These are phyloP conservation scores for Amylocarpus encephaloides DNA, from an alignment of 2,329 filamentous ascomycete species.

Conservation along the genomic window DNA sequence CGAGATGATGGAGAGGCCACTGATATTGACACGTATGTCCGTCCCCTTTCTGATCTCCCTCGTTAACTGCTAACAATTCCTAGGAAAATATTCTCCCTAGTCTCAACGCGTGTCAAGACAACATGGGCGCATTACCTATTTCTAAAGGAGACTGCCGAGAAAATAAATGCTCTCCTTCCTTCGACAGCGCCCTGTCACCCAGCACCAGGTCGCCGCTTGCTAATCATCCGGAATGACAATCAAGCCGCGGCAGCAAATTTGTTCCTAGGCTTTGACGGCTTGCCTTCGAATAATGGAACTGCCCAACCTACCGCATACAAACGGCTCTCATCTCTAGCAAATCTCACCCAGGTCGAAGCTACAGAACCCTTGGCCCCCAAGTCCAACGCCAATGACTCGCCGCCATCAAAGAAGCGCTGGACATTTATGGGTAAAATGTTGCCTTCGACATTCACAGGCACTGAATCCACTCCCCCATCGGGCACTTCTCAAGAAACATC, in stretches of 20 bases:
- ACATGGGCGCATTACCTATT: slow-evolving; percentile 59
- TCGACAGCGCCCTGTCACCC: slow-evolving; percentile 62
- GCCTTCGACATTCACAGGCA: slow-evolving; percentile 35
- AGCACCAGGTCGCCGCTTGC: slow-evolving; percentile 59
- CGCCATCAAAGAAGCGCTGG: slow-evolving; percentile 50
- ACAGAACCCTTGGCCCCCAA: slow-evolving; percentile 15
- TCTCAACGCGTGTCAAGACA: slow-evolving; percentile 51
- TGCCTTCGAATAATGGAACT: slow-evolving; percentile 13
- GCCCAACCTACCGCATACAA: slow-evolving; percentile 21
- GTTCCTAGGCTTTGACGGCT: slow-evolving; percentile 58
- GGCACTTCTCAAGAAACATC: slow-evolving; percentile 1
- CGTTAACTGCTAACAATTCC: slow-evolving; percentile 21
- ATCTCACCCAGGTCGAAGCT: slow-evolving; percentile 13
- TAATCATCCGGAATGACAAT: slow-evolving; percentile 64
- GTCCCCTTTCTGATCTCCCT: background rate
- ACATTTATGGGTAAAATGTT: slow-evolving; percentile 59
- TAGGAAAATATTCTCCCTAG: slow-evolving; percentile 51
- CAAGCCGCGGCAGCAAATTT: slow-evolving; percentile 31
- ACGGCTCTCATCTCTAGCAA: slow-evolving; percentile 23
- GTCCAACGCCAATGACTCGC: slow-evolving; percentile 14
- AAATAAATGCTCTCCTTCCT: slow-evolving; percentile 41
- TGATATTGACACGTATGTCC: slow-evolving; percentile 49
- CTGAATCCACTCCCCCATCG: slow-evolving; percentile 9
- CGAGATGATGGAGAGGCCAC: slow-evolving; percentile 51
- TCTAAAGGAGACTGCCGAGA: slow-evolving; percentile 50